These are phyloP conservation scores for Paramecium pentaurelia DNA, from an alignment of 73 alveolate genomes.

Conservation along the genomic window DNA sequence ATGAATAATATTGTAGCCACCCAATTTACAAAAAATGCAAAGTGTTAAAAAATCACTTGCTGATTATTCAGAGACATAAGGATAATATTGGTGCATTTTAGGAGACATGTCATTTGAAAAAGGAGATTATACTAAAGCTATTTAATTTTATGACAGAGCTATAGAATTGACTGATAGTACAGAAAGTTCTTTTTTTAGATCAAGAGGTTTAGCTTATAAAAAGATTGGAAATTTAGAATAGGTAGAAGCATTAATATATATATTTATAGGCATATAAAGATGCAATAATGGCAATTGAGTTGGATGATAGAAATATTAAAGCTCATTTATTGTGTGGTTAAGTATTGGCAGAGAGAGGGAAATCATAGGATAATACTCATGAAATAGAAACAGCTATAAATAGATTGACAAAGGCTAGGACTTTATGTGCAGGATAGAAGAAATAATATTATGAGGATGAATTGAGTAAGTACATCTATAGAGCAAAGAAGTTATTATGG, in stretches of 20 bases:
- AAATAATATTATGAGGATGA: slow-evolving; percentile 26
- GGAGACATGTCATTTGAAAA: slow-evolving; percentile 8
- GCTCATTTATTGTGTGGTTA: slow-evolving; percentile 41
- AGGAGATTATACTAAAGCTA: background rate
- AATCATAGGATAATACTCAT: background rate
- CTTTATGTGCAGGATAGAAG: slow-evolving; percentile 41
- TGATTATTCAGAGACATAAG: background rate
- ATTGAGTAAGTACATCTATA: slow-evolving; percentile 29
- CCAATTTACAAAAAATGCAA: background rate
- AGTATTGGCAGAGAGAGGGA: slow-evolving; percentile 47
- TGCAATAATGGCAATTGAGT: slow-evolving; percentile 26
- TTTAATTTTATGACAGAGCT: background rate
- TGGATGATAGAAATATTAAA: slow-evolving; percentile 32
- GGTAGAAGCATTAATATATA: background rate
- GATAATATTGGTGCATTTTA: slow-evolving; percentile 9
- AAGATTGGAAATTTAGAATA: background rate
- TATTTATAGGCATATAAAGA: background rate
- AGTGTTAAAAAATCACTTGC: background rate
- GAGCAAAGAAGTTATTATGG: slow-evolving; percentile 39
- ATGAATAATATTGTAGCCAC: background rate
- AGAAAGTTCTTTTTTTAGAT: slow-evolving; percentile 28
- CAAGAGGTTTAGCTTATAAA: slow-evolving; percentile 16
- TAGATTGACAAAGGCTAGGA: background rate
- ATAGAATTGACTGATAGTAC: slow-evolving; percentile 11
- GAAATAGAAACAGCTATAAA: background rate